Percentiles rank a stretch among this genome's conserved stretches.
Evolutionary conservation across 352 stramenopile species (phyloP).

Genomic region (Phytophthora melonis): DNA sequence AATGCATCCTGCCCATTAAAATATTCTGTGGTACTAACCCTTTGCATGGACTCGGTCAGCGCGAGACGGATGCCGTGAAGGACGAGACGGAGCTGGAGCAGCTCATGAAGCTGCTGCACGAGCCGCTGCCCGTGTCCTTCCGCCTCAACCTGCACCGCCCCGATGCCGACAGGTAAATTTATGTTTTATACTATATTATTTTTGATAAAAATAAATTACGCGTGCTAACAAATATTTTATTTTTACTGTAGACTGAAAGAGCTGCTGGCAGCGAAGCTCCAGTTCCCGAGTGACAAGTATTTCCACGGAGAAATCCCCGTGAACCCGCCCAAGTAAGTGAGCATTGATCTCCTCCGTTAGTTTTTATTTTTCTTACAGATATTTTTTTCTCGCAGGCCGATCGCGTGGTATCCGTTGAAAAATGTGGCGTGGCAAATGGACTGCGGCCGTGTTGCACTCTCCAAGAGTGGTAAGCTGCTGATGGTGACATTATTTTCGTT

Average conservation of each 20-base stretch:
- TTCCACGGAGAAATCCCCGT: conserved; percentile 63
- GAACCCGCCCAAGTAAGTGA: conserved; percentile 66
- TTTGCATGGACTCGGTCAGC: conserved; percentile 34
- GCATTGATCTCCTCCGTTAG: not conserved
- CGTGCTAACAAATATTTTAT: not conserved
- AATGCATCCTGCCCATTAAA: not conserved
- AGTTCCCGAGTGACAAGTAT: conserved; percentile 68
- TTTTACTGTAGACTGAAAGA: conserved; percentile 48
- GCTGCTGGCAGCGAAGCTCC: conserved; percentile 55
- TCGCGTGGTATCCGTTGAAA: conserved; percentile 80
- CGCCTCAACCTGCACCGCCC: conserved; percentile 81
- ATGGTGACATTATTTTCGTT: not conserved
- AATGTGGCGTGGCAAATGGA: conserved; percentile 88
- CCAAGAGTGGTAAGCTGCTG: conserved; percentile 67
- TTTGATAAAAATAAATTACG: not conserved
- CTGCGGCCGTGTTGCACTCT: conserved; percentile 83
- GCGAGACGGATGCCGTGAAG: conserved; percentile 65
- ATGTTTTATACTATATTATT: not conserved
- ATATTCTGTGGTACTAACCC: not conserved
- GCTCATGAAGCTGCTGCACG: conserved; percentile 80
- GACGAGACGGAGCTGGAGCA: conserved; percentile 59
- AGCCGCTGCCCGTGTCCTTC: conserved; percentile 84
- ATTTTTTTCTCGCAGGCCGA: conserved; percentile 42
- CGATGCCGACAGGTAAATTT: conserved; percentile 52
- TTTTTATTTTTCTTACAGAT: not conserved